Evolutionary conservation across 2,329 filamentous ascomycete species (phyloP).

Genomic region (Colletotrichum euphorbiae): DNA sequence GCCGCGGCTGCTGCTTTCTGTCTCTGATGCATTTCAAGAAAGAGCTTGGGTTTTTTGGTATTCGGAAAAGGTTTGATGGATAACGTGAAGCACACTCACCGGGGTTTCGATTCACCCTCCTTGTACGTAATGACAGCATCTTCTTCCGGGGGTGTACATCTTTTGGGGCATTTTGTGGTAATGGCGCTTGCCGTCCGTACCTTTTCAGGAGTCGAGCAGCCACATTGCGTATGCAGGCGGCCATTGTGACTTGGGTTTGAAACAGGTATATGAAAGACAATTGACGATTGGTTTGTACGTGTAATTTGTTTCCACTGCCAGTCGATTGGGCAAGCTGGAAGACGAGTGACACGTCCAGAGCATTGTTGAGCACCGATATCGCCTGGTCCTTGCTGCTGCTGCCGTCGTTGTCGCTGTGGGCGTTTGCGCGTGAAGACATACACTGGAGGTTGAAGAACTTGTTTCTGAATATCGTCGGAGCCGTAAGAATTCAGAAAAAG

Average conservation of each 20-base stretch:
- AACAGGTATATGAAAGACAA: conserved; percentile 15
- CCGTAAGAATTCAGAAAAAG: too few relatives aligned
- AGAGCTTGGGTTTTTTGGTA: background rate
- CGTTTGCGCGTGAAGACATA: too few relatives aligned
- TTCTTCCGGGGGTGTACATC: conserved; percentile 15
- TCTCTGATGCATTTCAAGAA: conserved; percentile 41
- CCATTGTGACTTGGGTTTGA: conserved; percentile 17
- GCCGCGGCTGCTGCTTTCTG: conserved; percentile 49
- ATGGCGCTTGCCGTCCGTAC: conserved; percentile 40
- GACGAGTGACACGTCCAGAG: too few relatives aligned
- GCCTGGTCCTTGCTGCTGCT: too few relatives aligned
- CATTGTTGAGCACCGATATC: too few relatives aligned
- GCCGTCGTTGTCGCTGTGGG: too few relatives aligned
- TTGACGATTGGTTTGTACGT: background rate
- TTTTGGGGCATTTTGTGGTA: conserved; percentile 22
- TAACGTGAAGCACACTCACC: conserved; percentile 12
- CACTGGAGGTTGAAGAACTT: too few relatives aligned
- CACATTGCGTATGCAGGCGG: conserved; percentile 16
- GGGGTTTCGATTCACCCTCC: conserved; percentile 13
- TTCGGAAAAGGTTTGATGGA: conserved; percentile 9
- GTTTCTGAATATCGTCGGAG: too few relatives aligned
- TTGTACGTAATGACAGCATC: conserved; percentile 32
- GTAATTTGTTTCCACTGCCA: too few relatives aligned
- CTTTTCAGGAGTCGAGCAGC: conserved; percentile 10
- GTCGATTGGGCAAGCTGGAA: too few relatives aligned